These are phyloP conservation scores for Purpureocillium takamizusanense DNA, from an alignment of 2,329 filamentous ascomycete species.

Conservation along the genomic window DNA sequence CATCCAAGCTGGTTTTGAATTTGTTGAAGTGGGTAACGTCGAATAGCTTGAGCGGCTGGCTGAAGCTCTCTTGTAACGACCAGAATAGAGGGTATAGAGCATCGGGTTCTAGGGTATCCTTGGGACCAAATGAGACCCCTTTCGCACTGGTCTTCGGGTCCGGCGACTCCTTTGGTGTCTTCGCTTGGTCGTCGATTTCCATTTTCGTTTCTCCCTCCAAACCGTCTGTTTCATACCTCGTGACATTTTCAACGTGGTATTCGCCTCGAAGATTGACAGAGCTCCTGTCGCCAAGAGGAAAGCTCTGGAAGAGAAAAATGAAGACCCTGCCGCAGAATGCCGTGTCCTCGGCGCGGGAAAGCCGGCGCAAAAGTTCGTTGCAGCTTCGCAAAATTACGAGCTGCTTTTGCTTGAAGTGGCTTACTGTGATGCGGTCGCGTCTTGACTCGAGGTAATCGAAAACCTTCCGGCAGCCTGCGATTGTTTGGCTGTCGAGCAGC, in stretches of 20 bases:
- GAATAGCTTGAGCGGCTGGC: slow-evolving; percentile 78
- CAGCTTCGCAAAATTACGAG: slow-evolving; percentile 87
- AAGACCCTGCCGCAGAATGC: slow-evolving; percentile 97
- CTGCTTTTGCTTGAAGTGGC: slow-evolving; percentile 73
- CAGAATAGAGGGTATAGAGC: slow-evolving; percentile 86
- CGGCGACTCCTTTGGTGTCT: slow-evolving; percentile 21
- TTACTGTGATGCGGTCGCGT: slow-evolving; percentile 76
- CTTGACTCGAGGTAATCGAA: slow-evolving; percentile 95
- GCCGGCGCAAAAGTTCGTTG: slow-evolving; percentile 84
- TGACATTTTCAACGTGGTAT: slow-evolving; percentile 93
- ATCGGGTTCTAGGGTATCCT: slow-evolving; percentile 53
- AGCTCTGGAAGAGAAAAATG: slow-evolving; percentile 97
- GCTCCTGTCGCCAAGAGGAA: slow-evolving; percentile 91
- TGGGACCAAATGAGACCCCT: slow-evolving; percentile 29
- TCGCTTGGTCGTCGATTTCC: slow-evolving; percentile 53
- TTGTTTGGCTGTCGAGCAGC: slow-evolving; percentile 90
- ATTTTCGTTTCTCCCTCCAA: slow-evolving; percentile 33
- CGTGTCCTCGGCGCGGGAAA: slow-evolving; percentile 94
- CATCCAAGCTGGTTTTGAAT: slow-evolving; percentile 71
- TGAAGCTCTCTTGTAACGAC: slow-evolving; percentile 87
- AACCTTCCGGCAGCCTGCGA: slow-evolving; percentile 79
- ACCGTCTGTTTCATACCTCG: slow-evolving; percentile 55
- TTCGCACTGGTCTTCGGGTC: slow-evolving; percentile 25
- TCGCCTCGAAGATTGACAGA: slow-evolving; percentile 94
- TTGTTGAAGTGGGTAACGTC: slow-evolving; percentile 61